Percentiles rank a stretch among this genome's conserved stretches.
phyloP scores from a whole-genome alignment of 2,329 filamentous ascomycete species.

The Phialophora tarda region DNA sequence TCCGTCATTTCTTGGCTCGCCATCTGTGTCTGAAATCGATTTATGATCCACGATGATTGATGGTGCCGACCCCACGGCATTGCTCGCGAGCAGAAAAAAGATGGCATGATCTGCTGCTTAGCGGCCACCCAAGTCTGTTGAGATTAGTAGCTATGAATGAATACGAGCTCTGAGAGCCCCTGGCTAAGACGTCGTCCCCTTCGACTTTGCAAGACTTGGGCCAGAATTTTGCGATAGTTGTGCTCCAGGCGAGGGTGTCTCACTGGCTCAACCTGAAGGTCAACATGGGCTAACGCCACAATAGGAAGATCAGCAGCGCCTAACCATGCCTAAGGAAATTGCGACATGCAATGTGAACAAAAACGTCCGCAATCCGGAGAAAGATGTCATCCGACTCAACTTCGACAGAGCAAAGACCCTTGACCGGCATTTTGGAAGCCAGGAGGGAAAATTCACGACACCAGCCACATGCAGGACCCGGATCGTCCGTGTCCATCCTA shows the following conservation, averaged over 20 bases:
- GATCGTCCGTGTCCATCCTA: neutral
- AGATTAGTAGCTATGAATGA: neutral
- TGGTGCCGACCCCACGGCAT: conserved; percentile 3
- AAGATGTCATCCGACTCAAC: no score
- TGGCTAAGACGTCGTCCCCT: neutral
- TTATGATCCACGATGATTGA: no score
- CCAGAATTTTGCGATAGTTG: neutral
- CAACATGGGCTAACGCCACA: neutral
- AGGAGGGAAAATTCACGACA: neutral
- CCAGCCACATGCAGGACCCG: neutral
- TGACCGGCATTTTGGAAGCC: neutral
- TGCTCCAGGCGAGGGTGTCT: neutral
- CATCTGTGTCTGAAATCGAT: neutral
- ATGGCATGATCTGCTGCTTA: neutral
- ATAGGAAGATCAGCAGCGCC: neutral
- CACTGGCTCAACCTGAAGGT: neutral
- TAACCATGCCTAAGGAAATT: neutral
- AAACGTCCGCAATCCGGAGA: neutral
- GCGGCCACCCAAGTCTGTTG: neutral
- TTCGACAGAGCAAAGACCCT: neutral
- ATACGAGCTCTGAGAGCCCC: neutral
- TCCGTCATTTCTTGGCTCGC: neutral
- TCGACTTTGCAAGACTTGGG: neutral
- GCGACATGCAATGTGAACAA: neutral
- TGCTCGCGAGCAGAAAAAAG: neutral